phyloP scores from a whole-genome alignment of 2,329 filamentous ascomycete genomes.

The Fusarium keratoplasticum region DNA sequence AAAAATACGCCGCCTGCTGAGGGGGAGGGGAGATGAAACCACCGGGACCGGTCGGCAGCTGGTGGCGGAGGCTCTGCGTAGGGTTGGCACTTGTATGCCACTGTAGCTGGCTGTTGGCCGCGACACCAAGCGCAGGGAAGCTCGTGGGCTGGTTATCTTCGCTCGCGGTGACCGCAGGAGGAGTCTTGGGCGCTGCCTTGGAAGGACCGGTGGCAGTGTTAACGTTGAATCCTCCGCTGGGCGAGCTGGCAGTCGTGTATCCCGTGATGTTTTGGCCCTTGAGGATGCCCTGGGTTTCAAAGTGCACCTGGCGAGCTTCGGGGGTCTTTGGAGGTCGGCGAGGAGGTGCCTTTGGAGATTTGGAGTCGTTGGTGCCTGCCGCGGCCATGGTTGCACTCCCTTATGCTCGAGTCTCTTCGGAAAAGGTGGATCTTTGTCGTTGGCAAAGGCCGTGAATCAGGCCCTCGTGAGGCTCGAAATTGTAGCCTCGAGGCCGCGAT shows the following conservation, averaged over 20 bases:
- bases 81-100: conserved; percentile 52
- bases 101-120: conserved; percentile 41
- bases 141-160: conserved; percentile 30
- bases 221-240: conserved; percentile 39
- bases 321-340: conserved; percentile 43
- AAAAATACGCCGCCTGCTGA: conserved; percentile 30
- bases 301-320: conserved; percentile 49
- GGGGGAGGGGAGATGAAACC: conserved; percentile 29
- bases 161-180: conserved; percentile 16
- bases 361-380: conserved; percentile 40
- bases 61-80: conserved; percentile 47
- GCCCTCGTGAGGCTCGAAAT: not conserved
- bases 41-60: conserved; percentile 28
- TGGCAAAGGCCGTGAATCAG: conserved; percentile 21
- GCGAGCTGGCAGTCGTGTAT: conserved; percentile 39
- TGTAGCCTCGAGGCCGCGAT: not conserved
- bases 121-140: conserved; percentile 47
- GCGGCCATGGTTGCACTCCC: conserved; percentile 40
- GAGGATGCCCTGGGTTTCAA: conserved; percentile 30
- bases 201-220: conserved; percentile 6
- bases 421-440: not conserved
- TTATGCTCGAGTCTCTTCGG: not conserved
- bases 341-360: conserved; percentile 46
- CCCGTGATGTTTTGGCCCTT: conserved; percentile 14
- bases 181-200: conserved; percentile 14